Base-by-base conservation (phyloP, 116 monocot species). In the Phalaenopsis hybrid region DNA sequence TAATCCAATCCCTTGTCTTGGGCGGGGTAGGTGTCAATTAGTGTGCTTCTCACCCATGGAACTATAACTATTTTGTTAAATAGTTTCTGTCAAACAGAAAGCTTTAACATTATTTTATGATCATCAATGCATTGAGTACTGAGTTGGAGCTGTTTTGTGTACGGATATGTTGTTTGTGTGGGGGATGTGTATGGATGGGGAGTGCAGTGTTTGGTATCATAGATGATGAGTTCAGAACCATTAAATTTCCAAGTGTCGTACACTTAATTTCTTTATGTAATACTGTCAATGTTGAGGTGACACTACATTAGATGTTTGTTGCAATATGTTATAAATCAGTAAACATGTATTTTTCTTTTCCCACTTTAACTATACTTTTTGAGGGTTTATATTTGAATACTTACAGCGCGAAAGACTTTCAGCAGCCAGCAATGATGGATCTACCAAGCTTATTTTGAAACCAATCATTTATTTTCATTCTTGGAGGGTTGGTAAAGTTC, bases 401-500 rank as follows among this genome's bases (percentile, higher is more conserved):
- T 84, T 83, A 70, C 85, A 98, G 98, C 84, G 93, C 65, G 95
- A 93, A 79, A 91, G 80, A 77, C 85, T 85, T 59, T 86, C 86
- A 55, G 61, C 76, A 8, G 84, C 81, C 58, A 83, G 81, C 65
- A 81, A 79, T 83, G 93, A 89, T 87, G 92, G 85, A 85, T 76
- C 72, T 57, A 88, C 82, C 81, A 95, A 90, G 86, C 59, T 89
- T 83, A 87, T 74, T 73, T 69, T 86, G 75, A 98, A 98, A 82
- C 87, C 95, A 48, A 89, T 98, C 79, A 83, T 99, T 84, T 77
- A 93, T 86, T 99, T 99, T 80, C 93, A 93, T 18, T 86, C 89
- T 2, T 98, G 98, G 95, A 94, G 97, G 92, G 79, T 98, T 79
- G 97, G 97, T 97, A 90, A 80, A 74, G 23, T 58, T 83, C 74